Percentiles rank a stretch among this genome's conserved stretches.
These are phyloP conservation scores for Calycina marina DNA, from an alignment of 2,329 filamentous ascomycete genomes.

Conservation along the genomic window DNA sequence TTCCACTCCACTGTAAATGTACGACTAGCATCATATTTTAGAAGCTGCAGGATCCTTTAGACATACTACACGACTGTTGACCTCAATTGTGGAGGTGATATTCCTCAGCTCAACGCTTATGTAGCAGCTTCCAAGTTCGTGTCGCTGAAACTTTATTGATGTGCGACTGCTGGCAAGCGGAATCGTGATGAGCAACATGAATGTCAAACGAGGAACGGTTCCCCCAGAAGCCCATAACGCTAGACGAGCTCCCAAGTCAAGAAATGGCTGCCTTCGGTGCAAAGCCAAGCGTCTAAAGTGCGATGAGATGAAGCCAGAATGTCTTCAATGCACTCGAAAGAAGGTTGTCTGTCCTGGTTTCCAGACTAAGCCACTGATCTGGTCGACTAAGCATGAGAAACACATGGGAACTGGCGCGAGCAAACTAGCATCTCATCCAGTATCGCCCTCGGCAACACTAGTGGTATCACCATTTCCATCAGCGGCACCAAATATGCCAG, in stretches of 20 bases:
- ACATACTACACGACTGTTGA: too few relatives aligned
- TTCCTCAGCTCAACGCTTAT: too few relatives aligned
- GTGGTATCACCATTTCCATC: background rate
- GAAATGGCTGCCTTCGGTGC: slow-evolving; percentile 18
- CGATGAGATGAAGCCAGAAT: slow-evolving; percentile 19
- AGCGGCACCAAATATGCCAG: background rate
- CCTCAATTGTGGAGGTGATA: too few relatives aligned
- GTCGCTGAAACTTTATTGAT: too few relatives aligned
- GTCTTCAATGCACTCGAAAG: slow-evolving; percentile 15
- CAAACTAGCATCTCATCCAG: slow-evolving; percentile 5
- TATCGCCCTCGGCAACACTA: slow-evolving; percentile 1
- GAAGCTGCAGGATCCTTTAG: too few relatives aligned
- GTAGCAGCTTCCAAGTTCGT: too few relatives aligned
- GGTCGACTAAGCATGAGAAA: slow-evolving; percentile 22
- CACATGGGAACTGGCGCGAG: slow-evolving; percentile 1
- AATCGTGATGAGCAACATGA: too few relatives aligned
- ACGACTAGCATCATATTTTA: too few relatives aligned
- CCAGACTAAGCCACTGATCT: slow-evolving; percentile 14
- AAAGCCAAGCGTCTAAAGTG: slow-evolving; percentile 20
- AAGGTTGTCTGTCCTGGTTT: slow-evolving; percentile 17
- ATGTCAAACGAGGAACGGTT: too few relatives aligned
- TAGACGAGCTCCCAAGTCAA: slow-evolving; percentile 16
- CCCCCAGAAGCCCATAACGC: too few relatives aligned
- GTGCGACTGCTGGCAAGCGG: too few relatives aligned
- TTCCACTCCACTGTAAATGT: too few relatives aligned